A percentile compares a stretch with the other conserved stretches of the same genome.
phyloP scores from a whole-genome alignment of 192 early-diverging fungal species.

The Coemansia sp. region DNA sequence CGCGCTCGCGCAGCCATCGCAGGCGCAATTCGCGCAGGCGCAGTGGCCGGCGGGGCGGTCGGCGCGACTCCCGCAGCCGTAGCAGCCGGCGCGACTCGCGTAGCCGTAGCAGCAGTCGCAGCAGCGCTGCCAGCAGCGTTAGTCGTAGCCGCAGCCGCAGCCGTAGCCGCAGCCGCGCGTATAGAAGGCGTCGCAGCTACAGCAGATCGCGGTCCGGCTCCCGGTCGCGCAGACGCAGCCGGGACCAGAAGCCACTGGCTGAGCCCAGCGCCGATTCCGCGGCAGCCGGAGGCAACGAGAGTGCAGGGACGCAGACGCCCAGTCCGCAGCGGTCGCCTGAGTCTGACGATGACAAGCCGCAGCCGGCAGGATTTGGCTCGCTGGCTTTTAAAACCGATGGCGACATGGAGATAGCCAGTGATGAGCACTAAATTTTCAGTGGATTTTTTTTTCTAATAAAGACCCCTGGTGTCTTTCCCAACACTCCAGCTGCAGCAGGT shows the following conservation, averaged over 20 bases:
- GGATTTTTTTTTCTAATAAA: too few species aligned
- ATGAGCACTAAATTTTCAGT: too few species aligned
- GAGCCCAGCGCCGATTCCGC: neutral
- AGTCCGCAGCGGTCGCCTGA: slow-evolving; percentile 34
- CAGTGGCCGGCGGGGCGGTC: slow-evolving; percentile 7
- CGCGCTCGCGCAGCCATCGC: slow-evolving; percentile 22
- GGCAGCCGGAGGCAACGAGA: neutral
- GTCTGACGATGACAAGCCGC: slow-evolving; percentile 6
- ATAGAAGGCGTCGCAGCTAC: slow-evolving; percentile 7
- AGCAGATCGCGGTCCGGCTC: slow-evolving; percentile 13
- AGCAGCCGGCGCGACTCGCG: slow-evolving; percentile 9
- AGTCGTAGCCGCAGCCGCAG: slow-evolving; percentile 13
- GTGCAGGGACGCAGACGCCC: slow-evolving; percentile 22
- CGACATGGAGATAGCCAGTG: neutral
- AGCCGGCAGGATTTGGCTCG: slow-evolving; percentile 9
- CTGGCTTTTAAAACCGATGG: slow-evolving; percentile 9
- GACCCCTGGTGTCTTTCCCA: too few species aligned
- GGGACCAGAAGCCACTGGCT: neutral
- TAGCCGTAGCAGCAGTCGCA: slow-evolving; percentile 17
- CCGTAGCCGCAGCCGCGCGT: slow-evolving; percentile 11
- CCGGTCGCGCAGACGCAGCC: slow-evolving; percentile 11
- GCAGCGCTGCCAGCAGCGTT: slow-evolving; percentile 19
- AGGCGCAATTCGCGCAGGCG: slow-evolving; percentile 10
- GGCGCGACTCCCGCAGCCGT: too few species aligned
- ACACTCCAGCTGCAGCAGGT: too few species aligned